Base-by-base conservation (phyloP, 2,329 filamentous ascomycete genomes). In the Gremmenia infestans region DNA sequence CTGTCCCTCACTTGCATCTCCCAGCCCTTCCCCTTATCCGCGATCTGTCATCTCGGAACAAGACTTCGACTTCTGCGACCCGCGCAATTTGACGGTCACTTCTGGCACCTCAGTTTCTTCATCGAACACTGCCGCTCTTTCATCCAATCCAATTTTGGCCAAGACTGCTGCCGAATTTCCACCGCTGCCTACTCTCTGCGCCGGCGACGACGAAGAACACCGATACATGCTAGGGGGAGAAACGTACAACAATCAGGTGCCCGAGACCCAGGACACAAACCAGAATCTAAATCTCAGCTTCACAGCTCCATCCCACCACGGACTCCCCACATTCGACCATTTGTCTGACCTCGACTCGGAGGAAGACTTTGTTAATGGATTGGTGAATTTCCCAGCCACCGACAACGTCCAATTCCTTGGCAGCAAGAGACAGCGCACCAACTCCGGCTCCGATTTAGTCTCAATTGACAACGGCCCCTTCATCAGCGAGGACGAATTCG, bases 331-430 rank as follows among this genome's bases (percentile, higher is more conserved):
- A 8, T 95, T 96, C 65, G 89, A 95, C 72, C 88, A 91, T 63
- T 83, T 95, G 63, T 94, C 92, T 23, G 91, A 96, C 67, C 81
- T 96, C 55, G 92, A 96, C 71, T 91, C 89, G 0, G 92, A 96
- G 67, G 90, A 95, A 80, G 90, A 94, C 70, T 91, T 95, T 67
- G 81, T 84, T 66, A 86, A 83, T 70, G 81, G 82, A 54, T 81
- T 95, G 8, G 85, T 91, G 61, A 84, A 89, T 68, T 87, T 91
- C 63, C 78, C 81, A 60, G 71, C 78, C 19, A 74, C 77, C 40
- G 75, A 80, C 49, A 85, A 86, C 72, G 75, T 81, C 12, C 76
- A 81, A 63, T 86, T 81, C 71, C 70, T 81, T 57, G 78, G 80
- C 54, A 81, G 75, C 68, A 91, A 90, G 76, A 84, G 92, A 63